Conservation (phyloP, 345 rosid genomes). For the Citrus maxima region DNA sequence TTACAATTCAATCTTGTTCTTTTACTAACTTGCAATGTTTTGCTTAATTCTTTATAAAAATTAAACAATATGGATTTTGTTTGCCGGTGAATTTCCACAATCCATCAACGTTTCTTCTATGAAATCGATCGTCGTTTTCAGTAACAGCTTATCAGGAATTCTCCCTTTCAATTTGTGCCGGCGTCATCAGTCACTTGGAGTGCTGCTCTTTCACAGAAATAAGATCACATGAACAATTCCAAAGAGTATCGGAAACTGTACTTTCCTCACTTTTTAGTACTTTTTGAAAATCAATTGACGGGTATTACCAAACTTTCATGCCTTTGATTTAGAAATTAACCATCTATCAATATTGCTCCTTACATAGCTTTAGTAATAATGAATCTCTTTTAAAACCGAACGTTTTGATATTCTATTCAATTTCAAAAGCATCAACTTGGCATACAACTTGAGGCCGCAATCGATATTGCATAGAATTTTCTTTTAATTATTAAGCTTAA, state of each 20-base stretch:
- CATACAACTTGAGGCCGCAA: no score
- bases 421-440: no score
- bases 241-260: neutral
- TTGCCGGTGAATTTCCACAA: neutral
- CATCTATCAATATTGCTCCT: no score
- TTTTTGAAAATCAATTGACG: neutral
- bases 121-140: neutral
- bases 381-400: no score
- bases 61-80: no score
- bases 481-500: no score
- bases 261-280: neutral
- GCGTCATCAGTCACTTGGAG: neutral
- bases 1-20: neutral
- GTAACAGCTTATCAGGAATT: constrained; percentile 5
- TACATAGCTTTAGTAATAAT: no score
- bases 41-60: no score
- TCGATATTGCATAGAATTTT: no score
- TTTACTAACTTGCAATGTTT: no score
- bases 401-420: no score
- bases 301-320: neutral
- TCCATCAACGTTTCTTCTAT: neutral
- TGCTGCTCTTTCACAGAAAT: neutral
- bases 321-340: neutral
- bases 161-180: neutral
- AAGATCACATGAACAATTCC: neutral